phyloP scores from a whole-genome alignment of 306 rosid genomes.

The Argentina anserina region DNA sequence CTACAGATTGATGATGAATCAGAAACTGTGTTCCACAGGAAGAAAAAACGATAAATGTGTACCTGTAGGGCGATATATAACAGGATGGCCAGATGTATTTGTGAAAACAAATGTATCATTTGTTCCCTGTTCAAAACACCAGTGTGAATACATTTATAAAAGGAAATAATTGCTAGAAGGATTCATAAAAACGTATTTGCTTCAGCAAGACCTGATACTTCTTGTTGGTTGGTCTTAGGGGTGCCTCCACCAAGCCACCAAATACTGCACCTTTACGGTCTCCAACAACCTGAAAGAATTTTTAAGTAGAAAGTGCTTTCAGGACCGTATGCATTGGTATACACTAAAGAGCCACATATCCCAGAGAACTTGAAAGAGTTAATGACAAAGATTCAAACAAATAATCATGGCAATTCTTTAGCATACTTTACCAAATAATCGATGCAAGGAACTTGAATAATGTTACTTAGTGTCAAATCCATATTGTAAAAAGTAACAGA shows the following conservation, averaged over 20 bases:
- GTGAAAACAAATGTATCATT: conserved; percentile 81
- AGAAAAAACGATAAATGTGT: conserved; percentile 15
- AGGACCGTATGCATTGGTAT: not conserved
- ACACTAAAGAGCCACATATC: not conserved
- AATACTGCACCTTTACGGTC: conserved; percentile 86
- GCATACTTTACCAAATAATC: too few species aligned
- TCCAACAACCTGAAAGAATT: conserved; percentile 67
- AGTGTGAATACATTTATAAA: conserved; percentile 12
- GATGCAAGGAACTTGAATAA: not conserved
- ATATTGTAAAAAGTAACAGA: not conserved
- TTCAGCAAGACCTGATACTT: conserved; percentile 74
- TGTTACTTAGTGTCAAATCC: not conserved
- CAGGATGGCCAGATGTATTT: conserved; percentile 57
- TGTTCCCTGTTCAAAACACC: conserved; percentile 73
- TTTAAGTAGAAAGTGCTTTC: not conserved
- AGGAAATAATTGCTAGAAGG: conserved; percentile 18
- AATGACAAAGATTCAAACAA: not conserved
- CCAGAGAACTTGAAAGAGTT: too few species aligned
- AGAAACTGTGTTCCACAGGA: not conserved
- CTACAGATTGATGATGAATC: not conserved
- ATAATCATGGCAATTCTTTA: not conserved
- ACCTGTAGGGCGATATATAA: conserved; percentile 85
- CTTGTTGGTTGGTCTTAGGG: conserved; percentile 64
- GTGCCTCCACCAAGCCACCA: conserved; percentile 93
- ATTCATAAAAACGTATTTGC: conserved; percentile 12